Evolutionary conservation across 768 basidiomycete species (phyloP).

Genomic region (Lactifluus echinatus): DNA sequence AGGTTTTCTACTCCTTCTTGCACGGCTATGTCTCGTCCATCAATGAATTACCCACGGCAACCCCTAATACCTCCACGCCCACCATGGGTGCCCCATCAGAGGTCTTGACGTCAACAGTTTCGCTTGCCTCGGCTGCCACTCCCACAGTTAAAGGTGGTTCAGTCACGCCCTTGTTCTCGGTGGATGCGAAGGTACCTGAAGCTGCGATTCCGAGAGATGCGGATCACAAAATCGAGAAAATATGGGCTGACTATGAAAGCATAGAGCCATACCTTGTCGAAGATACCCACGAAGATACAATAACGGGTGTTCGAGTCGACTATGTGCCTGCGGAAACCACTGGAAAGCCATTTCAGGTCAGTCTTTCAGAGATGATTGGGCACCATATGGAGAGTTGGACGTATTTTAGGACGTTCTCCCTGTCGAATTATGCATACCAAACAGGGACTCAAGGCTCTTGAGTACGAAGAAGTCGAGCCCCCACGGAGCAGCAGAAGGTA

Average conservation of each 20-base stretch:
- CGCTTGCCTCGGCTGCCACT: slow-evolving; percentile 14
- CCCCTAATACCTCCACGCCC: slow-evolving; percentile 30
- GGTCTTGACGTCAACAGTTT: slow-evolving; percentile 1
- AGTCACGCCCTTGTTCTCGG: slow-evolving; percentile 10
- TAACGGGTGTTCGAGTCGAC: slow-evolving; percentile 50
- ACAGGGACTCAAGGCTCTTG: slow-evolving; percentile 48
- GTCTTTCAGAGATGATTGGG: slow-evolving; percentile 3
- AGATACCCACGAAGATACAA: slow-evolving; percentile 38
- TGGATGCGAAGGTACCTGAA: slow-evolving; percentile 22
- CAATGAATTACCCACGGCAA: slow-evolving; percentile 51
- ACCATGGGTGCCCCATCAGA: background rate
- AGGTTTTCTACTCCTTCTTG: slow-evolving; percentile 90
- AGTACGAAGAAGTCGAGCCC: slow-evolving; percentile 27
- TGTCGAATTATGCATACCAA: slow-evolving; percentile 60
- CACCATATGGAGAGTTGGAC: background rate
- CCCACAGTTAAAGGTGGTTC: slow-evolving; percentile 8
- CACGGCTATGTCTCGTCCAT: slow-evolving; percentile 81
- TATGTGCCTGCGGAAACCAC: slow-evolving; percentile 37
- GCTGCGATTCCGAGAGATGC: slow-evolving; percentile 61
- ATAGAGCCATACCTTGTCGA: slow-evolving; percentile 60
- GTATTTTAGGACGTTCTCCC: slow-evolving; percentile 61
- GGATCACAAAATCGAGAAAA: slow-evolving; percentile 73
- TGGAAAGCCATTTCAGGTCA: slow-evolving; percentile 54
- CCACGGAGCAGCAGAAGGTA: slow-evolving; percentile 57
- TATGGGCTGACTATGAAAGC: slow-evolving; percentile 84